Evolutionary conservation across 73 alveolate genomes (phyloP), one percentile per base, ranked within the genome.

Genomic region (Durusdinium trenchii): DNA sequence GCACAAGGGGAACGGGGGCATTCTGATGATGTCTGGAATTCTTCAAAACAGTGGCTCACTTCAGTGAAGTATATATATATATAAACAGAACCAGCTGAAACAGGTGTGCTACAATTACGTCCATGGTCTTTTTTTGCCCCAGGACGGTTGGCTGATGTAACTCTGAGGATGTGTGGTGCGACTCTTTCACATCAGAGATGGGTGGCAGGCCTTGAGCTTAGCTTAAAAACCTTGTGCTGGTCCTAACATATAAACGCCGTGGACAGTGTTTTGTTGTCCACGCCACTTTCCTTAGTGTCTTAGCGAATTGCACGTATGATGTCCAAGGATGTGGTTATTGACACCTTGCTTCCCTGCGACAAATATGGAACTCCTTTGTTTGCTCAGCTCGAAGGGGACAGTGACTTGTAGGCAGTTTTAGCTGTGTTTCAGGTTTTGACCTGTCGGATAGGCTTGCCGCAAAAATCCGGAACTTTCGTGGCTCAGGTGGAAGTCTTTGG

Each of bases 401-500:
- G 93, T 30, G 10, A n/a, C 69, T 28, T 23, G 79, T 71, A 45
- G 2, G 69, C 69, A 47, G 12, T 23, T 57, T 12, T n/a, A n/a
- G n/a, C n/a, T 57, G 84, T 38, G 36, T 57, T 57, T 57, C 23
- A 57, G 32, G 6, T 6, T 23, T 20, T 32, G 3, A n/a, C 14
- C 5, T 40, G 84, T 14, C 5, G 83, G 3, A 16, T 10, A 36
- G 40, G 32, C 51, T 30, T 36, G 50, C 35, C 51, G 23, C 1
- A n/a, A n/a, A n/a, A n/a, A n/a, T n/a, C n/a, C n/a, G n/a, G n/a
- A n/a, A 57, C 26, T 28, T 48, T 16, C 16, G 18, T 46, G 40
- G 64, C 86, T 60, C 45, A 91, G 97, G 97, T 48, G 97, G 97
- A 36, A 91, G 97, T 52, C 62, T 69, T 7, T 91, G 97, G 97